Percentiles rank a stretch among this genome's conserved stretches.
Conservation (phyloP, 2,329 filamentous ascomycete genomes). For the Hypoxylon sp. region DNA sequence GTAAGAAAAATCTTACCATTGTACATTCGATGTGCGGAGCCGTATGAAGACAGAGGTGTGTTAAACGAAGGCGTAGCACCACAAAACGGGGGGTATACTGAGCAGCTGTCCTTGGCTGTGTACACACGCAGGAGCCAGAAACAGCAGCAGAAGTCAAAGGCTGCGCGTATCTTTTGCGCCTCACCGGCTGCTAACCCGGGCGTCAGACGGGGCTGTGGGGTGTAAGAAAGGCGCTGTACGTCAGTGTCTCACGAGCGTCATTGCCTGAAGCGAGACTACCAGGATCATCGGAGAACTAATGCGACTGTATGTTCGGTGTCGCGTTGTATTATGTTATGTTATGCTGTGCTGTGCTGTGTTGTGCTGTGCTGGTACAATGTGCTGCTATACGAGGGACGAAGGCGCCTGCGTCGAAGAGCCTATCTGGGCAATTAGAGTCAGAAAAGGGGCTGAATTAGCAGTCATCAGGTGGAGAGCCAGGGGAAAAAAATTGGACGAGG, state of each 20-base stretch:
- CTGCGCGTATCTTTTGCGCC: constrained; percentile 47
- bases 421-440: constrained; percentile 35
- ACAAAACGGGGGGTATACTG: constrained; percentile 48
- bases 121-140: constrained; percentile 30
- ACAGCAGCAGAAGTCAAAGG: constrained; percentile 20
- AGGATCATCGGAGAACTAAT: constrained; percentile 46
- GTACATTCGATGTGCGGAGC: constrained; percentile 46
- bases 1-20: constrained; percentile 54
- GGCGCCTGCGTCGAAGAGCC: constrained; percentile 30
- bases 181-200: constrained; percentile 50
- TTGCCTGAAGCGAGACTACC: constrained; percentile 49
- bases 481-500: constrained; percentile 41
- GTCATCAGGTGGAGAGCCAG: constrained; percentile 41
- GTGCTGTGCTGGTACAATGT: constrained; percentile 28
- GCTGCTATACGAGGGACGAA: constrained; percentile 26
- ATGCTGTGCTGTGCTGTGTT: constrained; percentile 39
- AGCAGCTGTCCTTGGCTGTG: constrained; percentile 42
- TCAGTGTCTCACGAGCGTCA: constrained; percentile 53
- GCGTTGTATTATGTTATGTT: constrained; percentile 41
- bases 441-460: constrained; percentile 39
- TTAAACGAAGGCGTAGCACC: constrained; percentile 50
- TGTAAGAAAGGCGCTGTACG: constrained; percentile 46
- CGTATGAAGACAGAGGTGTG: constrained; percentile 50
- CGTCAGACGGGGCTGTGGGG: constrained; percentile 50
- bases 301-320: constrained; percentile 43